Evolutionary conservation across 306 rosid species (phyloP).

Genomic region (Bauhinia variegata): DNA sequence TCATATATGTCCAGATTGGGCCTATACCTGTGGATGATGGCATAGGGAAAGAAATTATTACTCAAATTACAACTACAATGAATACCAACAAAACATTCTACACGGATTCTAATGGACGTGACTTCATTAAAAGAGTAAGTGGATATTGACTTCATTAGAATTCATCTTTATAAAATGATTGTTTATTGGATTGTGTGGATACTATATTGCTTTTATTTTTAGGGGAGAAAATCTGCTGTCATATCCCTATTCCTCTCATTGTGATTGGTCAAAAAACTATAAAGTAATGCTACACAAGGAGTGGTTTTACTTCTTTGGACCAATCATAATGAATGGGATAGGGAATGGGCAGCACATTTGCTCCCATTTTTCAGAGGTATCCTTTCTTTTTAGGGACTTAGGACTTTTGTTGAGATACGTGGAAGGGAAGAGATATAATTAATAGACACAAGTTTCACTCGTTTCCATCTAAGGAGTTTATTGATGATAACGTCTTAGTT

Average conservation of each 20-base stretch:
- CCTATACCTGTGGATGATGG: slow-evolving; percentile 88
- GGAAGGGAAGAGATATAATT: slow-evolving; percentile 15
- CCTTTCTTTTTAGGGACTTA: background rate
- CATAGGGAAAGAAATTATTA: slow-evolving; percentile 77
- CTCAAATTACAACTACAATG: slow-evolving; percentile 71
- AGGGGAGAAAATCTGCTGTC: too few relatives aligned
- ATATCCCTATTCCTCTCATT: too few relatives aligned
- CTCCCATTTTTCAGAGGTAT: too few relatives aligned
- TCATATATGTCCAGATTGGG: slow-evolving; percentile 61
- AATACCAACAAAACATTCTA: slow-evolving; percentile 73
- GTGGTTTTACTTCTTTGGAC: too few relatives aligned
- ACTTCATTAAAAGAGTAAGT: slow-evolving; percentile 86
- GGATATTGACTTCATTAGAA: slow-evolving; percentile 14
- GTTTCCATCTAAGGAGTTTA: background rate
- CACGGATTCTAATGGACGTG: slow-evolving; percentile 95
- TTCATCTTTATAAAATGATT: background rate
- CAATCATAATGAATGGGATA: too few relatives aligned
- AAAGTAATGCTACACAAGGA: too few relatives aligned
- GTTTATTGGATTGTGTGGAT: slow-evolving; percentile 17
- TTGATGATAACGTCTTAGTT: background rate
- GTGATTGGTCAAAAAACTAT: too few relatives aligned
- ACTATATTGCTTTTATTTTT: slow-evolving; percentile 1
- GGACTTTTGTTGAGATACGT: slow-evolving; percentile 18
- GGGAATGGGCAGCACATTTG: too few relatives aligned
- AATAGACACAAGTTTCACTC: slow-evolving; percentile 14